Evolutionary conservation across 208 protist species (phyloP).

Genomic region (Herpetomonas muscarum): DNA sequence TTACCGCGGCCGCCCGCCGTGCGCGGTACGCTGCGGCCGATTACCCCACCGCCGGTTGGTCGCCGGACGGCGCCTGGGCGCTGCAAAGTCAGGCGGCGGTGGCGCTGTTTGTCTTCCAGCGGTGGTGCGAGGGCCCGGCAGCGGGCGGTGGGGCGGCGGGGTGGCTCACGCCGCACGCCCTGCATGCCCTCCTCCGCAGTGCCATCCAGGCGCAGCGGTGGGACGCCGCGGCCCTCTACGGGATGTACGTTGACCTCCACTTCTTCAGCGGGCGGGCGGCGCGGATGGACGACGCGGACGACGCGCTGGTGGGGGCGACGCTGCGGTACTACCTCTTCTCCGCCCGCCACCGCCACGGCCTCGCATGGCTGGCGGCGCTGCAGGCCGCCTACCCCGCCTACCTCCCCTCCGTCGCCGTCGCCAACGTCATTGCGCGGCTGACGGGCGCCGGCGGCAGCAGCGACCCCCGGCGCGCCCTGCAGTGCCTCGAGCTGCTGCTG

Average conservation of each 20-base stretch:
- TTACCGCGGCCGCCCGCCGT: no score
- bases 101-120: constrained; percentile 1
- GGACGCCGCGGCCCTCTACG: neutral
- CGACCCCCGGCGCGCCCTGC: constrained; percentile 20
- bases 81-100: neutral
- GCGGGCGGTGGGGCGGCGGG: no score
- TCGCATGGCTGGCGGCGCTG: neutral
- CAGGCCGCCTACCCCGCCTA: neutral
- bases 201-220: neutral
- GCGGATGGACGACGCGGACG: neutral
- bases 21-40: neutral
- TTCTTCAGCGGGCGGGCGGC: neutral
- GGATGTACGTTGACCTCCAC: constrained; percentile 1
- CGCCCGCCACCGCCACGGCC: neutral
- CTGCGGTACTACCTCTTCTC: neutral
- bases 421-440: constrained; percentile 21
- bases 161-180: neutral
- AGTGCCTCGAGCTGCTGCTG: constrained; percentile 41
- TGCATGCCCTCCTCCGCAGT: neutral
- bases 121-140: neutral
- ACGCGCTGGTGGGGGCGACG: neutral
- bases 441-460: constrained; percentile 14
- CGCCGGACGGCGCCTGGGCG: neutral
- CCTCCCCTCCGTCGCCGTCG: constrained; percentile 12
- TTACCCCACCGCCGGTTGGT: neutral